A percentile compares a stretch with the other conserved stretches of the same genome.
Conservation (phyloP, 2,329 filamentous ascomycete genomes). For the Didymosphaeria variabile region DNA sequence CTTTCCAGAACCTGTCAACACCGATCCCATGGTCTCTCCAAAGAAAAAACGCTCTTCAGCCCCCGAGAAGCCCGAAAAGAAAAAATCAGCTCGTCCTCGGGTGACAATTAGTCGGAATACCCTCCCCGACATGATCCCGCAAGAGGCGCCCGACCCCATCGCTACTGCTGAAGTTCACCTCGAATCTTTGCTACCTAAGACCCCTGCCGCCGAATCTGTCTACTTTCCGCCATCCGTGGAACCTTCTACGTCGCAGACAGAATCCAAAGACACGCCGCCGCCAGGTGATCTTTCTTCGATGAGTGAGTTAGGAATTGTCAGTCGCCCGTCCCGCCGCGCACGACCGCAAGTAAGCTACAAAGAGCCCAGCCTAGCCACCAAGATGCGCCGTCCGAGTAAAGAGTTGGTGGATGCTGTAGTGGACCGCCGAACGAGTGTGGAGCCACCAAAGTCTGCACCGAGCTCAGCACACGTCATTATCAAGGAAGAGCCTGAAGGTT, state of each 20-base stretch:
- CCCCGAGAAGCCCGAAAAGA: slow-evolving; percentile 31
- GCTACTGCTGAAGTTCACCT: slow-evolving; percentile 41
- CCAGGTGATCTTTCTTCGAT: slow-evolving; percentile 50
- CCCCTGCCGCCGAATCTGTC: slow-evolving; percentile 48
- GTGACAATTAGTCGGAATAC: slow-evolving; percentile 37
- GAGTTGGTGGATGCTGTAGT: slow-evolving; percentile 57
- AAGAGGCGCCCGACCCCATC: slow-evolving; percentile 33
- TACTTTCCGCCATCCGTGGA: slow-evolving; percentile 57
- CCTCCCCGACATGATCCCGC: slow-evolving; percentile 29
- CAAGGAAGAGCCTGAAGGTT: slow-evolving; percentile 40
- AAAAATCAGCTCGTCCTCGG: slow-evolving; percentile 29
- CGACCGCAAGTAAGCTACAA: slow-evolving; percentile 59
- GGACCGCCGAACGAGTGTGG: slow-evolving; percentile 36
- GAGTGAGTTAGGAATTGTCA: slow-evolving; percentile 44
- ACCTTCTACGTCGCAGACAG: slow-evolving; percentile 49
- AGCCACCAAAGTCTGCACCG: slow-evolving; percentile 31
- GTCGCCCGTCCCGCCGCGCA: slow-evolving; percentile 55
- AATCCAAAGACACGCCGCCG: slow-evolving; percentile 55
- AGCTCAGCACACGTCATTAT: slow-evolving; percentile 32
- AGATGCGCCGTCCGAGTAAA: slow-evolving; percentile 60
- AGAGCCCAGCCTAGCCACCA: slow-evolving; percentile 58
- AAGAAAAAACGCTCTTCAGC: slow-evolving; percentile 48
- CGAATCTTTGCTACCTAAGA: slow-evolving; percentile 52
- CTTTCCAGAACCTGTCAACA: slow-evolving; percentile 59
- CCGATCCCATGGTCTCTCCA: slow-evolving; percentile 55